These are phyloP conservation scores for Verticillium dahliae DNA, from an alignment of 2,329 filamentous ascomycete species.

Conservation along the genomic window DNA sequence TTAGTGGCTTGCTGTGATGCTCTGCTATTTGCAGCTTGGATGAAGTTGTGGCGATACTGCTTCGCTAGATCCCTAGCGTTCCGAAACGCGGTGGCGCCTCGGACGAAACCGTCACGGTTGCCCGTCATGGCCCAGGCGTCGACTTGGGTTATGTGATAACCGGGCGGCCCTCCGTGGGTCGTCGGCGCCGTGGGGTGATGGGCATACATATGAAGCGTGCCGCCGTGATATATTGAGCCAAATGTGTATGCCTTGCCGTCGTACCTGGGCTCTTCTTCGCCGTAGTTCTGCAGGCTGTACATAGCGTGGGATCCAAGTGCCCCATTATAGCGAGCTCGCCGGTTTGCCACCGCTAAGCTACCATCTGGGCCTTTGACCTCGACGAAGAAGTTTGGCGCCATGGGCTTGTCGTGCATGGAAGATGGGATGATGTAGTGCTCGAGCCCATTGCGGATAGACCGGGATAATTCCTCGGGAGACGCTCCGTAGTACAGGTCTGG, in stretches of 20 bases:
- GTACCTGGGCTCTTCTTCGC: slow-evolving; percentile 21
- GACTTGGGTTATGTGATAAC: slow-evolving; percentile 34
- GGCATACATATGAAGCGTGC: slow-evolving; percentile 28
- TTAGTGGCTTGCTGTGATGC: background rate
- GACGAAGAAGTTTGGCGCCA: slow-evolving; percentile 34
- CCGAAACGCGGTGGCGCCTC: slow-evolving; percentile 2
- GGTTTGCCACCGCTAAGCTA: slow-evolving; percentile 17
- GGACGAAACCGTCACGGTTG: background rate
- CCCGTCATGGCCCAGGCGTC: slow-evolving; percentile 10
- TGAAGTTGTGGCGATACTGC: slow-evolving; percentile 3
- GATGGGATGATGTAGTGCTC: slow-evolving; percentile 22
- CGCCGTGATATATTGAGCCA: slow-evolving; percentile 28
- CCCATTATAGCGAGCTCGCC: slow-evolving; percentile 29
- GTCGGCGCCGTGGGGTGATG: slow-evolving; percentile 26
- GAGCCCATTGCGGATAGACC: slow-evolving; percentile 16
- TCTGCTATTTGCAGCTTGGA: slow-evolving; percentile 1
- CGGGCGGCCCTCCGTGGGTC: slow-evolving; percentile 20
- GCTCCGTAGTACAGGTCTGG: slow-evolving; percentile 26
- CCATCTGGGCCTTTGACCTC: slow-evolving; percentile 29
- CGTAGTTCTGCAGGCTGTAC: slow-evolving; percentile 28
- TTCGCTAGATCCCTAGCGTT: slow-evolving; percentile 5
- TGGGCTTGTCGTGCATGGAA: slow-evolving; percentile 18
- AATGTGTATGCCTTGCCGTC: slow-evolving; percentile 31
- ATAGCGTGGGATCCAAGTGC: slow-evolving; percentile 28
- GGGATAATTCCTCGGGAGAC: slow-evolving; percentile 16